These are phyloP conservation scores for Solanum peruvianum DNA, from an alignment of 257 asterid genomes.

Conservation along the genomic window DNA sequence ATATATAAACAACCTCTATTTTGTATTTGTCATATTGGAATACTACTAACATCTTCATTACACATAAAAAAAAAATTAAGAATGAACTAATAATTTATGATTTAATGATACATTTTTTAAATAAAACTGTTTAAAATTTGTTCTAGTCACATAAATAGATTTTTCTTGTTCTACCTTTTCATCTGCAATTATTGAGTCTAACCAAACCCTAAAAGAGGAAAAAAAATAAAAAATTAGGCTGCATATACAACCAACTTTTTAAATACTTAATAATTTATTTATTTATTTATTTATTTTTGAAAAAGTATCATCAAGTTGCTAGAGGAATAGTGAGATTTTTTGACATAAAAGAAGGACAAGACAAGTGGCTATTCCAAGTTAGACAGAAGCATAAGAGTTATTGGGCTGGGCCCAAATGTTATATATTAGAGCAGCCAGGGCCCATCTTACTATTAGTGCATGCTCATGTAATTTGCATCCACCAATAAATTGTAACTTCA, in stretches of 20 bases:
- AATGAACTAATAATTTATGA: too few species aligned
- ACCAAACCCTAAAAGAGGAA: not conserved
- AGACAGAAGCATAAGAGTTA: not conserved
- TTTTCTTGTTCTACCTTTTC: not conserved
- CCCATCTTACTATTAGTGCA: not conserved
- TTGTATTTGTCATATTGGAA: not conserved
- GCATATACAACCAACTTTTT: not conserved
- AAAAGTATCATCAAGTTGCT: not conserved
- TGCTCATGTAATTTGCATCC: not conserved
- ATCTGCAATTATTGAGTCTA: not conserved
- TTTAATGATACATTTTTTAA: too few species aligned
- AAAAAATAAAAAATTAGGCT: not conserved
- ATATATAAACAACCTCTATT: too few species aligned
- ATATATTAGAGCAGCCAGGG: conserved; percentile 2
- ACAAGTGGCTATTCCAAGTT: not conserved
- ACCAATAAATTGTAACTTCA: not conserved
- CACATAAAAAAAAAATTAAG: not conserved
- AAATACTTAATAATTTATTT: not conserved
- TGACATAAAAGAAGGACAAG: not conserved
- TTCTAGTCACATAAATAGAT: not conserved
- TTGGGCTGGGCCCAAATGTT: conserved; percentile 15
- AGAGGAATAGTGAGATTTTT: not conserved
- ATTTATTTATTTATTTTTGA: not conserved
- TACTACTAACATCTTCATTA: not conserved
- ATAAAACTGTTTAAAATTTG: too few species aligned